Base-by-base conservation (phyloP, 371 early-diverging fungal genomes). In the Mucor racemosus region DNA sequence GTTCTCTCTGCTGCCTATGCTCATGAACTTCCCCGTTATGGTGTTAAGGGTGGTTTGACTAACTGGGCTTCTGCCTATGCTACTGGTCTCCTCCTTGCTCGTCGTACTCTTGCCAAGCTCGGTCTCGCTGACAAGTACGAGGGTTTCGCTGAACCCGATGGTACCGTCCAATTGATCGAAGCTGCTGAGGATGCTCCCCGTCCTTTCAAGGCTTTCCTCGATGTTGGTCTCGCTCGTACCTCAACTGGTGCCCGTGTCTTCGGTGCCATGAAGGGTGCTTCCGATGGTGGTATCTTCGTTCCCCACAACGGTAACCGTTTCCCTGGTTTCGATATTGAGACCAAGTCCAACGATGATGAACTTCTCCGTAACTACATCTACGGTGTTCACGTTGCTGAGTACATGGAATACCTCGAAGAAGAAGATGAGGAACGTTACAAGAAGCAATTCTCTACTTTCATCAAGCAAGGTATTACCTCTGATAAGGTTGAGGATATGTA, bases 21-120 rank as follows among this genome's bases (percentile, higher is more conserved):
- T 63, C 97, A 97, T 84, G 99, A 99, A 87, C 94, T 99, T 67
- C 96, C 96, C 80, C 87, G 89, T 80, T 99, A 95, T 85, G 99
- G 99, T 67, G 87, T 99, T 86, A 93, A 95, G 90, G 94, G 96
- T 88, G 99, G 99, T 89, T 88, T 99, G 81, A 99, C 98, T 88
- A 99, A 99, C 97, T 99, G 98, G 96, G 91, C 99, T 78, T 99
- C 99, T 73, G 92, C 99, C 74, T 99, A 99, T 87, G 91, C 94
- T 78, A 99, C 99, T 67, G 99, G 99, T 90, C 94, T 99, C 69
- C 90, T 99, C 40, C 88, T 93, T 66, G 99, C 98, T 66, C 96
- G 99, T 76, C 94, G 99, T 84, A 91, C 94, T 77, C 90, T 99
- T 69, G 85, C 89, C 82, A 96, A 98, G 90, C 93, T 99, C 74